These are phyloP conservation scores for Cucurbita maxima DNA, from an alignment of 306 rosid genomes.

Conservation along the genomic window DNA sequence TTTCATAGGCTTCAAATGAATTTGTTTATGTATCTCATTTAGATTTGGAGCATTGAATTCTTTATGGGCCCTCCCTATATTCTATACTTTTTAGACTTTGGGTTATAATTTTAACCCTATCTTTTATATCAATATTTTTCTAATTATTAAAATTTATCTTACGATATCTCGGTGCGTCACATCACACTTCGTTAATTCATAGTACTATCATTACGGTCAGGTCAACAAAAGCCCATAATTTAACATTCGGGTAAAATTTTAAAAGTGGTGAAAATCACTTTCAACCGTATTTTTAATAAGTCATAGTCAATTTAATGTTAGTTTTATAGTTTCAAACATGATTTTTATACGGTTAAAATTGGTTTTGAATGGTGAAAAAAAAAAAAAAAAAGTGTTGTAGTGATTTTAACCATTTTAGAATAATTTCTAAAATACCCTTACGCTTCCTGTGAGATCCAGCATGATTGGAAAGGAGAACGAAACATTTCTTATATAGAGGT, in stretches of 20 bases:
- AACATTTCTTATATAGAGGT: too few species aligned
- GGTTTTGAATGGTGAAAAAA: too few species aligned
- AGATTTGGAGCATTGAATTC: neutral
- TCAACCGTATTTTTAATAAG: too few species aligned
- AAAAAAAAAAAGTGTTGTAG: too few species aligned
- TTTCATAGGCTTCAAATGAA: neutral
- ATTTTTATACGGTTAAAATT: too few species aligned
- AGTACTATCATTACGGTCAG: neutral
- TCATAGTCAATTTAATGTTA: too few species aligned
- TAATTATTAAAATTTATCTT: neutral
- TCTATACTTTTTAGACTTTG: neutral
- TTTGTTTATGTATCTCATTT: neutral
- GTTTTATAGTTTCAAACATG: too few species aligned
- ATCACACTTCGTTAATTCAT: neutral
- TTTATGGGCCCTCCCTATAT: neutral
- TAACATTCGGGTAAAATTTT: neutral
- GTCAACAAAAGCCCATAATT: neutral
- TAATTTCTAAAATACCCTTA: too few species aligned
- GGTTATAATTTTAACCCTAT: neutral
- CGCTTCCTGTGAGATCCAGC: too few species aligned
- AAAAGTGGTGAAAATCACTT: neutral
- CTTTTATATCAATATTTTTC: neutral
- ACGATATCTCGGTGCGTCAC: neutral
- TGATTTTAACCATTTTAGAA: too few species aligned
- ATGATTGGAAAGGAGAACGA: too few species aligned